Conservation (phyloP, 2,329 filamentous ascomycete species). For the Diaporthe sp. region DNA sequence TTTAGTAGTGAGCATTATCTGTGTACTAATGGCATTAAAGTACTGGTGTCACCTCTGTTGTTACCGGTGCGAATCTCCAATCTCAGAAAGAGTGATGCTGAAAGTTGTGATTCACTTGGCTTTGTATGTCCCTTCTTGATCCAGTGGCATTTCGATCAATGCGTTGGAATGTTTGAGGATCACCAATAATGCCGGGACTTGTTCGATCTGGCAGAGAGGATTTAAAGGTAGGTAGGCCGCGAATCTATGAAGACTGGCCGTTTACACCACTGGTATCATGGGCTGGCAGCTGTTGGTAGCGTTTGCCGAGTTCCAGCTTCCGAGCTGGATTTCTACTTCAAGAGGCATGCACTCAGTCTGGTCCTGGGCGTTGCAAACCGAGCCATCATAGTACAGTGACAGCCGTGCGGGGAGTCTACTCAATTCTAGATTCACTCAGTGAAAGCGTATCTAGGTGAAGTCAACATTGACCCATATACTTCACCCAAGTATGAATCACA, state of each 20-base stretch:
- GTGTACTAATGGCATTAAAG: too few relatives aligned
- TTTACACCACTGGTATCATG: not conserved
- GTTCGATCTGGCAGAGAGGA: not conserved
- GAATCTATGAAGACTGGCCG: not conserved
- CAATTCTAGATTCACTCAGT: too few relatives aligned
- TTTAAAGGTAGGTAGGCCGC: not conserved
- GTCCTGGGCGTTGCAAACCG: too few relatives aligned
- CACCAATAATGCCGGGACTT: not conserved
- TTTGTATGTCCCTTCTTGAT: not conserved
- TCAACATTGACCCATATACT: not conserved
- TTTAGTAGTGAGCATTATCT: too few relatives aligned
- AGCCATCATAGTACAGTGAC: too few relatives aligned
- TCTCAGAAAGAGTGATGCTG: not conserved
- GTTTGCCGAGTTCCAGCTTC: not conserved
- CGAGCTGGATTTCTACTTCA: not conserved
- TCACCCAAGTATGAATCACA: not conserved
- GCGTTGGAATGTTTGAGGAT: not conserved
- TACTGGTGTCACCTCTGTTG: too few relatives aligned
- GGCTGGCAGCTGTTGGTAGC: not conserved
- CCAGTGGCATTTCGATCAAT: not conserved
- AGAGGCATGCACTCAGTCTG: not conserved
- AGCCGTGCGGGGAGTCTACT: too few relatives aligned
- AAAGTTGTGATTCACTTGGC: not conserved
- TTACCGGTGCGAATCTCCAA: too few relatives aligned
- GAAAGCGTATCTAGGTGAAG: not conserved